phyloP scores from a whole-genome alignment of 345 rosid genomes.

The Rubroshorea leprosula region DNA sequence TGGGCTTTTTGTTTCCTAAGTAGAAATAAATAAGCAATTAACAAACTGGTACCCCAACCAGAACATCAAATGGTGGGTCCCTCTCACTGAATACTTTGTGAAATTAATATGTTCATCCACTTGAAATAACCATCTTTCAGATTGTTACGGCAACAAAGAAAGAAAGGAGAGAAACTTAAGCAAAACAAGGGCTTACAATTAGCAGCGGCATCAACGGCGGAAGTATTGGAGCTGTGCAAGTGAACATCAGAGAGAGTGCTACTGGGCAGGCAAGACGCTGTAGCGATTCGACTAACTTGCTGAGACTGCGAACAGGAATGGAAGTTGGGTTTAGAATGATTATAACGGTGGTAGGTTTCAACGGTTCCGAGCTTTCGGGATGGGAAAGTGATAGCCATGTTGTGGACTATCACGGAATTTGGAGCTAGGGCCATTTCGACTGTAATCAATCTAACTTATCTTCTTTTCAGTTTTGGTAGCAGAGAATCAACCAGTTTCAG shows the following conservation, averaged over 20 bases:
- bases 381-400: conserved; percentile 22
- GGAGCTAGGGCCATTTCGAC: conserved; percentile 31
- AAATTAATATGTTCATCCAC: background rate
- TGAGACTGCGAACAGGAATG: conserved; percentile 12
- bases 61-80: too few species aligned
- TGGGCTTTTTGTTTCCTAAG: too few species aligned
- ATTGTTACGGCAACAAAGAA: conserved; percentile 11
- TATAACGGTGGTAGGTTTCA: background rate
- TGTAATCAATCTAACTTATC: too few species aligned
- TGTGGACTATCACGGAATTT: conserved; percentile 22
- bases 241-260: conserved; percentile 15
- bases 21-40: too few species aligned
- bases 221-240: conserved; percentile 14
- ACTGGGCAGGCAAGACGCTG: conserved; percentile 17
- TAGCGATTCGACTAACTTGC: background rate
- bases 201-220: conserved; percentile 1
- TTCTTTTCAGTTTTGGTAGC: too few species aligned
- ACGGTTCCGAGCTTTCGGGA: conserved; percentile 18
- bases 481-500: too few species aligned
- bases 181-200: conserved; percentile 18
- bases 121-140: background rate
- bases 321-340: conserved; percentile 8
- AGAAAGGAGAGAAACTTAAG: background rate
- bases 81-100: too few species aligned
- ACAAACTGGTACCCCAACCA: too few species aligned